Evolutionary conservation across 345 rosid genomes (phyloP).

Genomic region (Populus deltoides): DNA sequence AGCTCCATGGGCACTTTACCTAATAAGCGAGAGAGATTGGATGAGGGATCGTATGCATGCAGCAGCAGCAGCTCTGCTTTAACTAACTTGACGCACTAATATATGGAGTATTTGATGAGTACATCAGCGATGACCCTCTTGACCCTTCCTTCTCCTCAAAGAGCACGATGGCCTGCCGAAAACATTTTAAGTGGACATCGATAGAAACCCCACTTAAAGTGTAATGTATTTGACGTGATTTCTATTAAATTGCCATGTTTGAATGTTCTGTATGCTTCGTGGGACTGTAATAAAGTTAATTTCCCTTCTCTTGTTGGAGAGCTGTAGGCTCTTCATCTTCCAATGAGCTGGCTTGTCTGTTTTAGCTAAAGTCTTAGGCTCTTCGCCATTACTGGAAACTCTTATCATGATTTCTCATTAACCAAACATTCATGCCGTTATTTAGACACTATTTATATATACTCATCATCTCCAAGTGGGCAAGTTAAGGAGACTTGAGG

Average conservation of each 20-base stretch:
- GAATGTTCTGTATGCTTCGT: background rate
- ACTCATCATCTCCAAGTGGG: too few species aligned
- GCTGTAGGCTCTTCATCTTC: background rate
- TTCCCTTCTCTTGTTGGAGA: background rate
- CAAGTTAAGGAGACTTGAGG: too few species aligned
- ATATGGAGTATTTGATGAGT: slow-evolving; percentile 17
- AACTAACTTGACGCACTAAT: slow-evolving; percentile 58
- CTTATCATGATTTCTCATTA: background rate
- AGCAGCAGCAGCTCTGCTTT: slow-evolving; percentile 33
- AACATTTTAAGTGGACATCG: slow-evolving; percentile 65
- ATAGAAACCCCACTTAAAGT: slow-evolving; percentile 49
- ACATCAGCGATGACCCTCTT: slow-evolving; percentile 35
- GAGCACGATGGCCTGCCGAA: slow-evolving; percentile 28
- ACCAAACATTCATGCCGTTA: background rate
- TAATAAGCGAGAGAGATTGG: too few species aligned
- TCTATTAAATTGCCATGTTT: background rate
- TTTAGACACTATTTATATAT: background rate
- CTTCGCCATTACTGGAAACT: background rate
- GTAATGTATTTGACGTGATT: background rate
- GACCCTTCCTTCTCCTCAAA: slow-evolving; percentile 64
- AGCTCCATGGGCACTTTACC: too few species aligned
- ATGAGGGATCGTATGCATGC: background rate
- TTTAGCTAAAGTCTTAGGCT: background rate
- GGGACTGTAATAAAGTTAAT: background rate
- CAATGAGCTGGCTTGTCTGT: background rate